phyloP scores from a whole-genome alignment of 176 grass and related monocot species.

The Elymus sibiricus region DNA sequence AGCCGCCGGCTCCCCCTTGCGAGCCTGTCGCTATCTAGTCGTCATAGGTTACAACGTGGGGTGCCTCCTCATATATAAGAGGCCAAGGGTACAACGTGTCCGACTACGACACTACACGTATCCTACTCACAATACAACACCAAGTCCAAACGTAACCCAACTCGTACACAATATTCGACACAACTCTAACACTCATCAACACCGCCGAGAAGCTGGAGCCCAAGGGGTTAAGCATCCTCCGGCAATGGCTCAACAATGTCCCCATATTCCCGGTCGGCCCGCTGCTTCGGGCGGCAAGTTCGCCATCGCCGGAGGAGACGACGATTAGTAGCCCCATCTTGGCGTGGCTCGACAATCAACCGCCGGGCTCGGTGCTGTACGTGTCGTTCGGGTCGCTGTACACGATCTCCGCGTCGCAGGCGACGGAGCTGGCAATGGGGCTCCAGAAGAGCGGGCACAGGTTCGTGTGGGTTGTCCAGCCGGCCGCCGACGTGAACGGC shows the following conservation, averaged over 20 bases:
- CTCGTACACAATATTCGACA: no score
- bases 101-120: no score
- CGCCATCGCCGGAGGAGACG: no score
- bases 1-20: no score
- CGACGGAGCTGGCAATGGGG: conserved; percentile 9
- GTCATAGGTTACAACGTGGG: no score
- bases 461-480: conserved; percentile 37
- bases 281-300: not conserved
- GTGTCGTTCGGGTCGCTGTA: conserved; percentile 46
- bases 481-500: not conserved
- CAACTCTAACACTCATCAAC: no score
- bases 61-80: no score
- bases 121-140: no score
- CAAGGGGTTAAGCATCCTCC: conserved; percentile 27
- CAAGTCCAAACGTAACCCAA: no score
- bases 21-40: no score
- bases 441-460: not conserved
- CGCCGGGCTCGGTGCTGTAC: conserved; percentile 19
- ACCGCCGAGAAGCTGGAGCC: conserved; percentile 31
- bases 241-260: not conserved
- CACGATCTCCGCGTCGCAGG: not conserved
- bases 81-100: no score
- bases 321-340: not conserved
- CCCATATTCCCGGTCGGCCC: conserved; percentile 5
- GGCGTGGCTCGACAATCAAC: conserved; percentile 33